Conservation (phyloP, 306 rosid species). For the Rosa lucieae region DNA sequence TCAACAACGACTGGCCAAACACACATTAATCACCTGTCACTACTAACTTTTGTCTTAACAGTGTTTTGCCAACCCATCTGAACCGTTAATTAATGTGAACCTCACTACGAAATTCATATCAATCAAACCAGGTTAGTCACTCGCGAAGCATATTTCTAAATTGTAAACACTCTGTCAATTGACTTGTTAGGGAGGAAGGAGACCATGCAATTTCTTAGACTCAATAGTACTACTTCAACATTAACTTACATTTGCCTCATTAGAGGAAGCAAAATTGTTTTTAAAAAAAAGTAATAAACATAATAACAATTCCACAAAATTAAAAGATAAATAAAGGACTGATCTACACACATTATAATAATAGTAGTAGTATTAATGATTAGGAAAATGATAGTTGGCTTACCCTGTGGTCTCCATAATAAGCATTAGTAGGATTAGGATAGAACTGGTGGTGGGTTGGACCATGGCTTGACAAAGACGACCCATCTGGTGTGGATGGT, state of each 20-base stretch:
- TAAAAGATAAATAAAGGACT: not conserved
- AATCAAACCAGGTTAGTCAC: not conserved
- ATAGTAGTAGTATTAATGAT: not conserved
- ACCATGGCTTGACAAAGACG: slow-evolving; percentile 46
- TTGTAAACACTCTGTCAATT: not conserved
- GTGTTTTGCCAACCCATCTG: not conserved
- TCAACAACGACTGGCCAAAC: not conserved
- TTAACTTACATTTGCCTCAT: slow-evolving; percentile 13
- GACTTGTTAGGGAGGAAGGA: slow-evolving; percentile 23
- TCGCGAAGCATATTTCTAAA: not conserved
- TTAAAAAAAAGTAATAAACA: not conserved
- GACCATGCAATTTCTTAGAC: slow-evolving; percentile 12
- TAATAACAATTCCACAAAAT: not conserved
- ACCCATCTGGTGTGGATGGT: slow-evolving; percentile 48
- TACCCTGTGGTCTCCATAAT: slow-evolving; percentile 60
- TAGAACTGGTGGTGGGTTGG: slow-evolving; percentile 36
- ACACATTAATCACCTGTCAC: not conserved
- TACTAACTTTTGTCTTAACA: not conserved
- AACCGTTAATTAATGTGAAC: not conserved
- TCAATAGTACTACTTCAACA: not conserved
- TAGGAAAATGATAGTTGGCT: slow-evolving; percentile 31
- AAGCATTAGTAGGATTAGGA: slow-evolving; percentile 34
- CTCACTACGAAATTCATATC: not conserved
- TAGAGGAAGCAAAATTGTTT: slow-evolving; percentile 35
- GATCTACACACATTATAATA: not conserved